Base-by-base conservation (phyloP, 345 rosid genomes). In the Hirschfeldia incana region DNA sequence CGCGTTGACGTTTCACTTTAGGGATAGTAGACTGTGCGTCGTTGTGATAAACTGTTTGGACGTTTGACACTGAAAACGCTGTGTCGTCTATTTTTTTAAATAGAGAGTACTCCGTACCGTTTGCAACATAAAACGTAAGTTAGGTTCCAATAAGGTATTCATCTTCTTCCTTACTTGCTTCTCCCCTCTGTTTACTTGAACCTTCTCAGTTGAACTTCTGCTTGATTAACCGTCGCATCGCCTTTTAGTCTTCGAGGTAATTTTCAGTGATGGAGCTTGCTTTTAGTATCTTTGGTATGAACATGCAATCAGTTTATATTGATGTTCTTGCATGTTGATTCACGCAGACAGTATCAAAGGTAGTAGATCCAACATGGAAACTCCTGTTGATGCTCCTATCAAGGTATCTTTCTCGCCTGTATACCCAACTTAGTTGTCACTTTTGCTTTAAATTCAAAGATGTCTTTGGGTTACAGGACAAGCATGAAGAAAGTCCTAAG, bases 301-400 rank as follows among this genome's bases (percentile, higher is more conserved):
- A 37, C 44, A 9, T 37, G 51, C 69, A 46, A 37, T 37, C 30
- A 33, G 1, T 33, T 32, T 32, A 42, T 9, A 42, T 10, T 42
- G 49, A 10, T 2, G 37, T 68, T 29, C 12, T 13, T 69, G 73
- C 7, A 61, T 73, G 39, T 49, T 66, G 60, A 30, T 49, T 29
- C 26, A 49, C 15, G 51, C 55, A 66, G 70, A 37, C 33, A 15
- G 66, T 21, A 34, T 26, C 66, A 63, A 39, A 55, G 16, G 36
- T 83, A 79, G 59, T 65, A 70, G 42, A 9, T 58, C 39, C 0
- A 64, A 70, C 73, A 93, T 91, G 98, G 94, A 86, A 67, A 57
- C 88, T 51, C 75, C 70, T 30, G 83, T 79, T 32, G 92, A 85
- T 32, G 73, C 81, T 78, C 67, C 87, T 44, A 79, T 34, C 57